phyloP scores from a whole-genome alignment of 768 basidiomycete species.

The Crucibulum laeve region DNA sequence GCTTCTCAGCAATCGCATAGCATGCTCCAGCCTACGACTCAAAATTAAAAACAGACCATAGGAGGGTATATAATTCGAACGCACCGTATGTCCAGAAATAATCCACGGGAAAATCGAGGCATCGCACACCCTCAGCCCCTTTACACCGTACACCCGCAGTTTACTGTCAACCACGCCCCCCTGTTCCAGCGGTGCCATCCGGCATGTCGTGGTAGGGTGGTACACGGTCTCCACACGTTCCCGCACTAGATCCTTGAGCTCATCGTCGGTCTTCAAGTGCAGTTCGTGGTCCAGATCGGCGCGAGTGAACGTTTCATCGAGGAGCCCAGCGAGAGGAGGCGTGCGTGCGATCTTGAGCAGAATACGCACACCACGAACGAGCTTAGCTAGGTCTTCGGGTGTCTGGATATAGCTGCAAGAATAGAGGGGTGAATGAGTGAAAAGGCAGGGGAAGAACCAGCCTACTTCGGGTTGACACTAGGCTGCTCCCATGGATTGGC shows the following conservation, averaged over 20 bases:
- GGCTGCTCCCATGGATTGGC: conserved; percentile 39
- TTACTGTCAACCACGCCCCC: conserved; percentile 34
- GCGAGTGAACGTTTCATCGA: conserved; percentile 28
- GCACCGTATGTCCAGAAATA: conserved; percentile 43
- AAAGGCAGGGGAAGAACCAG: not conserved
- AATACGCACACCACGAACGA: conserved; percentile 36
- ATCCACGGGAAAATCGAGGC: conserved; percentile 43
- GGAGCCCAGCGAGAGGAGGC: conserved; percentile 30
- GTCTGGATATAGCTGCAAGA: conserved; percentile 33
- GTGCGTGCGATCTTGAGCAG: conserved; percentile 32
- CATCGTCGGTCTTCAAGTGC: conserved; percentile 33
- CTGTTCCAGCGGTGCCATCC: conserved; percentile 37
- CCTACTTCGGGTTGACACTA: conserved; percentile 39
- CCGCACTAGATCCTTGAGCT: conserved; percentile 35
- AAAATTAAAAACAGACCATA: conserved; percentile 1
- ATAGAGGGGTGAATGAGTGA: not conserved
- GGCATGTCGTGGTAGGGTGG: conserved; percentile 41
- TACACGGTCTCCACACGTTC: conserved; percentile 43
- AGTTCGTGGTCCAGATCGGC: conserved; percentile 35
- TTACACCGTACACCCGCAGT: conserved; percentile 35
- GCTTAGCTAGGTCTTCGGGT: conserved; percentile 35
- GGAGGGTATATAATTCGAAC: conserved; percentile 10
- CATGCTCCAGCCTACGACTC: conserved; percentile 24
- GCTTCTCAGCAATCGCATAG: conserved; percentile 27
- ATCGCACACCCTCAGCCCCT: conserved; percentile 42